A percentile compares a stretch with the other conserved stretches of the same genome.
phyloP scores from a whole-genome alignment of 2,329 filamentous ascomycete genomes.

The Hymenoscyphus linearis region DNA sequence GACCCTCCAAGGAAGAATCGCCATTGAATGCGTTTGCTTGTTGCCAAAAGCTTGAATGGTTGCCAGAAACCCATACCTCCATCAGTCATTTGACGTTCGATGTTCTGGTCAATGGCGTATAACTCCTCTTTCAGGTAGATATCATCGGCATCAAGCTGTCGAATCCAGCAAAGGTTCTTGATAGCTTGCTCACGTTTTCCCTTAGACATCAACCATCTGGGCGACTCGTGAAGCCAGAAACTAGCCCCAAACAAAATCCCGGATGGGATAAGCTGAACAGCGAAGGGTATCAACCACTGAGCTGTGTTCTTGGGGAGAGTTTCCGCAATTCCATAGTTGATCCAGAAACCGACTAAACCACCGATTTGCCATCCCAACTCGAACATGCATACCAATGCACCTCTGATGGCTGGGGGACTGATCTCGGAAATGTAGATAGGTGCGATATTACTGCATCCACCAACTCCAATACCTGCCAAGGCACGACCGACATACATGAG shows the following conservation, averaged over 20 bases:
- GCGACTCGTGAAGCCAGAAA: constrained; percentile 58
- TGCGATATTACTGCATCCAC: constrained; percentile 57
- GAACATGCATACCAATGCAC: constrained; percentile 61
- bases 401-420: constrained; percentile 57
- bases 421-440: constrained; percentile 41
- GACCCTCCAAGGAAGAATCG: constrained; percentile 68
- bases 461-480: constrained; percentile 58
- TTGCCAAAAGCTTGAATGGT: constrained; percentile 55
- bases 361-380: constrained; percentile 62
- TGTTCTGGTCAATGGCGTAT: constrained; percentile 61
- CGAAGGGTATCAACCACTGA: constrained; percentile 61
- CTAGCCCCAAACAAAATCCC: constrained; percentile 54
- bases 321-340: constrained; percentile 52
- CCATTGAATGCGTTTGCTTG: constrained; percentile 56
- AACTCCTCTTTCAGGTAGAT: constrained; percentile 71
- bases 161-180: constrained; percentile 58
- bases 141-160: constrained; percentile 50
- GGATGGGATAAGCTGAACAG: constrained; percentile 60
- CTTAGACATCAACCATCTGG: constrained; percentile 63
- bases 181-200: constrained; percentile 55
- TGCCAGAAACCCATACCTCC: constrained; percentile 72
- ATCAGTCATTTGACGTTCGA: constrained; percentile 57
- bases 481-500: constrained; percentile 58
- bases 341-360: constrained; percentile 60
- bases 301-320: constrained; percentile 40